Percentiles rank a stretch among this genome's conserved stretches.
Evolutionary conservation across 2,329 filamentous ascomycete species (phyloP).

Genomic region (Pyrenochaeta sp.): DNA sequence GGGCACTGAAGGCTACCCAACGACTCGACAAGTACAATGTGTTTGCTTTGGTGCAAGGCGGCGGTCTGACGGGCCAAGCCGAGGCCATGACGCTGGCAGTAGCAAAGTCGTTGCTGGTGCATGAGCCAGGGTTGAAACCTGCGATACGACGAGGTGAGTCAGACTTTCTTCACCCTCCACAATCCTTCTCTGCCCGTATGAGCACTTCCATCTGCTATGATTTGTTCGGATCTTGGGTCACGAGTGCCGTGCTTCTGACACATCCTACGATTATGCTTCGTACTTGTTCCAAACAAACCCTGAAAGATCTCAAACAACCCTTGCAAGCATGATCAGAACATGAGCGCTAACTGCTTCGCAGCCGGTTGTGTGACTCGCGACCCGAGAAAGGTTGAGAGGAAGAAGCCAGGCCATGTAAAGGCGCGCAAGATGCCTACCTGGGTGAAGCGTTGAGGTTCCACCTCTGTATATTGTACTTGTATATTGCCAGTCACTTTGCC

Average conservation of each 20-base stretch:
- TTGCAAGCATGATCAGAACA: conserved; percentile 15
- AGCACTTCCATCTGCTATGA: conserved; percentile 5
- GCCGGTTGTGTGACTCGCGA: conserved; percentile 94
- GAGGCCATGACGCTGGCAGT: conserved; percentile 92
- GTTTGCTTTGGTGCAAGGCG: conserved; percentile 84
- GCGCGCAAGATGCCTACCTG: conserved; percentile 97
- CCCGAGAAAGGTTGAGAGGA: conserved; percentile 91
- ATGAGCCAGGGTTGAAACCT: conserved; percentile 92
- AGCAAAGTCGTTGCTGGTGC: conserved; percentile 84
- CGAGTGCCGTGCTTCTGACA: conserved; percentile 1
- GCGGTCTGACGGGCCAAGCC: conserved; percentile 93
- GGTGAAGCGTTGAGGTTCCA: conserved; percentile 76
- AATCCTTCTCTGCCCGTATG: conserved; percentile 4
- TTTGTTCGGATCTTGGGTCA: background rate
- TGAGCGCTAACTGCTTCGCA: conserved; percentile 61
- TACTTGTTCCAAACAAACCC: conserved; percentile 13
- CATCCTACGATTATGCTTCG: conserved; percentile 10
- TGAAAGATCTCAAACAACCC: conserved; percentile 9
- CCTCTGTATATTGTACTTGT: conserved; percentile 37
- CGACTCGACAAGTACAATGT: conserved; percentile 97
- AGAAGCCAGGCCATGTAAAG: conserved; percentile 96
- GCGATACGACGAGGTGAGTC: conserved; percentile 85
- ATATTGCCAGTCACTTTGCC: conserved; percentile 14
- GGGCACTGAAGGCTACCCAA: conserved; percentile 84
- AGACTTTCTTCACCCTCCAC: conserved; percentile 4